Evolutionary conservation across 23 red algal genomes (phyloP), one percentile per base, ranked within the genome.

Genomic region (Gracilaria gracilis): DNA sequence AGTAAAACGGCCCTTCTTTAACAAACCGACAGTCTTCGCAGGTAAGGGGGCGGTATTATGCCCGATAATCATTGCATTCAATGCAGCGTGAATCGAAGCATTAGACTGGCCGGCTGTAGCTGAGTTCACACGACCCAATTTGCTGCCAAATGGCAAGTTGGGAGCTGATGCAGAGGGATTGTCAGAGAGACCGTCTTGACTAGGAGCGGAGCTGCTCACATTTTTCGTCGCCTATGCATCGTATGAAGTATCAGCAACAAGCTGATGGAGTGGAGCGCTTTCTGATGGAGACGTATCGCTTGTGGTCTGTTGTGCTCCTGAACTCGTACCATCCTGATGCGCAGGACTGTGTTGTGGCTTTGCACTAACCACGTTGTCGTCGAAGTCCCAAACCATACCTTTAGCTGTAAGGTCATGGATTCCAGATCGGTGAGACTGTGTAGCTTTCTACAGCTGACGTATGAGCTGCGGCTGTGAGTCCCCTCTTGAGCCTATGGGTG

Each of bases 321-420:
- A 69, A 0, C 35, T 19, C 9, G 4, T 37, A 0, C 15, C 5
- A 21, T 51, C 55, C 37, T 47, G 49, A 53, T 51, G 21, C 16
- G 40, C 32, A 47, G 23, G 38, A 38, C 24, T 39, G 4, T 44
- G 71, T 16, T 44, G 83, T 25, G 51, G 13, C 54, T 38, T 67
- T 33, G 36, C 42, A 24, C 42, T 24, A 23, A 20, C 75, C 24
- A 36, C 71, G 25, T 84, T 59, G 21, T 93, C 89, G 33, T 84
- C 89, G 85, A 95, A 89, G 53, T 95, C 93, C 93, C 85, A 89
- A 37, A 84, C 93, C 25, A 83, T 65, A 29, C 93, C n/a, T n/a
- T n/a, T n/a, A n/a, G n/a, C n/a, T n/a, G n/a, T n/a, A n/a, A n/a
- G n/a, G n/a, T n/a, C n/a, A n/a, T n/a, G n/a, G n/a, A n/a, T n/a